Percentiles rank a stretch among this genome's conserved stretches.
Evolutionary conservation across 2,329 filamentous ascomycete genomes (phyloP).

Genomic region (Metarhizium robertsii): DNA sequence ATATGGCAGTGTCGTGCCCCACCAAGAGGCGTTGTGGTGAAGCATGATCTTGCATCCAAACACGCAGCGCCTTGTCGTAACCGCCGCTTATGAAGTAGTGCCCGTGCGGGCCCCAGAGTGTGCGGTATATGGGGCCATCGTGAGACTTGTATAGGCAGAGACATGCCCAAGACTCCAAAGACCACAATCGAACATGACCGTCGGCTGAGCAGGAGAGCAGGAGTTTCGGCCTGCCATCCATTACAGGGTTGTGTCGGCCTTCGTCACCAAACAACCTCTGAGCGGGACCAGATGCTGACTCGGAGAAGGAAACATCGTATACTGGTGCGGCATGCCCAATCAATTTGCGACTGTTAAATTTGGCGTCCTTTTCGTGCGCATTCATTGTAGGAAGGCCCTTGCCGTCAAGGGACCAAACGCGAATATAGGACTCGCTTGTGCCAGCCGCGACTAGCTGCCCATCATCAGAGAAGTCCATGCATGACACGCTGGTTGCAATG

Average conservation of each 20-base stretch:
- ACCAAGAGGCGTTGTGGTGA: conserved; percentile 81
- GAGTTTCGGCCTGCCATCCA: conserved; percentile 56
- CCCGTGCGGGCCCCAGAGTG: conserved; percentile 84
- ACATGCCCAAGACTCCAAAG: conserved; percentile 82
- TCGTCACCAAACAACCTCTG: conserved; percentile 41
- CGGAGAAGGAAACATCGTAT: conserved; percentile 81
- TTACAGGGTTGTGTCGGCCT: conserved; percentile 27
- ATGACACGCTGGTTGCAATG: conserved; percentile 59
- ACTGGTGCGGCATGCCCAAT: conserved; percentile 88
- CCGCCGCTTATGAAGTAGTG: conserved; percentile 89
- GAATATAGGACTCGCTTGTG: conserved; percentile 89
- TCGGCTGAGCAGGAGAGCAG: conserved; percentile 84
- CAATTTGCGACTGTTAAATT: conserved; percentile 58
- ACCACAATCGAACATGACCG: conserved; percentile 85
- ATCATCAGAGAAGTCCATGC: conserved; percentile 91
- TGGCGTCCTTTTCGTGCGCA: conserved; percentile 45
- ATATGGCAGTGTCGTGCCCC: conserved; percentile 90
- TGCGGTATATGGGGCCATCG: conserved; percentile 78
- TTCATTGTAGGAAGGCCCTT: conserved; percentile 64
- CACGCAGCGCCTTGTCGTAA: conserved; percentile 79
- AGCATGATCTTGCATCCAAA: conserved; percentile 91
- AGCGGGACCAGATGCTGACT: conserved; percentile 48
- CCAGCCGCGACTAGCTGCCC: conserved; percentile 79
- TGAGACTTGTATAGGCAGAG: conserved; percentile 92
- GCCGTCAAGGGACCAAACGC: conserved; percentile 86